phyloP scores from a whole-genome alignment of 2,329 filamentous ascomycete genomes.

The Diaporthe batatas region DNA sequence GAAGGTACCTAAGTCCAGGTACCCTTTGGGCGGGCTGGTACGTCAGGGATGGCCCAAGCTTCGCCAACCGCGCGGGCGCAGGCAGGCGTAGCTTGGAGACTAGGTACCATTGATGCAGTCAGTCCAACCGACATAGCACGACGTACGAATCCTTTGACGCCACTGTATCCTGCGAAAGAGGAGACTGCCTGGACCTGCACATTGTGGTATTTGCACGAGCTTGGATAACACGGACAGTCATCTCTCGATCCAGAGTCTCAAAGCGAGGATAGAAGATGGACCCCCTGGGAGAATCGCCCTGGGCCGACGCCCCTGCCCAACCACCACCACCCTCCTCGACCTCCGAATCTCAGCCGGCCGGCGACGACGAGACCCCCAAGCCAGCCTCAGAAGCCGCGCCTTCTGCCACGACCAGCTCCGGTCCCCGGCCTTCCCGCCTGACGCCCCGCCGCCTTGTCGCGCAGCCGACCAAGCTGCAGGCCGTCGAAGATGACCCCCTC shows the following conservation, averaged over 20 bases:
- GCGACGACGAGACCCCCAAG: slow-evolving; percentile 50
- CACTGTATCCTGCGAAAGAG: neutral
- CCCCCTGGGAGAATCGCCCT: slow-evolving; percentile 65
- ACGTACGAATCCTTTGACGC: neutral
- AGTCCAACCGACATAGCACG: neutral
- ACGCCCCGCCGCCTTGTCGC: slow-evolving; percentile 74
- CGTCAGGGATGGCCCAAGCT: slow-evolving; percentile 39
- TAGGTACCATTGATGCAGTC: slow-evolving; percentile 6
- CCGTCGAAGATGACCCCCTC: slow-evolving; percentile 80
- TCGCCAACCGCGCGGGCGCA: slow-evolving; percentile 15
- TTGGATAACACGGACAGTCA: neutral
- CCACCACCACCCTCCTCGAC: slow-evolving; percentile 41
- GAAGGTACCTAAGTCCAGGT: neutral
- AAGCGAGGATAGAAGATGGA: slow-evolving; percentile 54
- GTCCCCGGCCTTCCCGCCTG: slow-evolving; percentile 59
- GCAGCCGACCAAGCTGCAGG: slow-evolving; percentile 83
- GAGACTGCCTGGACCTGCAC: neutral
- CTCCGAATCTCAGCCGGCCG: slow-evolving; percentile 49
- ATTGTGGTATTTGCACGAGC: neutral
- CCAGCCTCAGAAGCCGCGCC: slow-evolving; percentile 47
- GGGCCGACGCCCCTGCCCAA: slow-evolving; percentile 61
- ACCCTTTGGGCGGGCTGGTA: slow-evolving; percentile 18
- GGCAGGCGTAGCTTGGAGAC: slow-evolving; percentile 13
- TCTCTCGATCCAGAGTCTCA: neutral
- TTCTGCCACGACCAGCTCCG: slow-evolving; percentile 46